phyloP scores from a whole-genome alignment of 2,329 filamentous ascomycete genomes.

The Xylariaceae sp. region DNA sequence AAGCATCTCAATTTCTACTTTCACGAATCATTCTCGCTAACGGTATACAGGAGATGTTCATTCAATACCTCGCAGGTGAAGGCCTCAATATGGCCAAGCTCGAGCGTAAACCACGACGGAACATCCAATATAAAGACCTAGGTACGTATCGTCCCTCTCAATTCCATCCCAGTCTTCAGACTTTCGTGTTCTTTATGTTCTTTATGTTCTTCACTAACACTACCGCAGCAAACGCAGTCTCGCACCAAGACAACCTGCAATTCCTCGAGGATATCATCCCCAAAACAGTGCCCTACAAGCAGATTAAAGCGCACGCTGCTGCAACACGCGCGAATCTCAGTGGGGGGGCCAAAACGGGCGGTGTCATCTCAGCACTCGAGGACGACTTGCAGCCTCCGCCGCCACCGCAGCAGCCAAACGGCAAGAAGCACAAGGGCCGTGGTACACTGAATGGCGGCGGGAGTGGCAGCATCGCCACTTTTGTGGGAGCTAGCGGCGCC shows the following conservation, averaged over 20 bases:
- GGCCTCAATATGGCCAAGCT: slow-evolving; percentile 87
- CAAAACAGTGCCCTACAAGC: slow-evolving; percentile 80
- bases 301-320: slow-evolving; percentile 70
- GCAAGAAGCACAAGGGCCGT: slow-evolving; percentile 47
- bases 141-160: slow-evolving; percentile 54
- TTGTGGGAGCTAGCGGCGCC: slow-evolving; percentile 30
- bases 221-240: slow-evolving; percentile 75
- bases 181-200: too few species aligned
- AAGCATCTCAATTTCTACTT: slow-evolving; percentile 36
- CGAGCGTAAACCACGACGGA: slow-evolving; percentile 88
- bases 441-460: slow-evolving; percentile 33
- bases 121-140: slow-evolving; percentile 95
- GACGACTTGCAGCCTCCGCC: slow-evolving; percentile 17
- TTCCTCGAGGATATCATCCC: slow-evolving; percentile 93
- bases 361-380: slow-evolving; percentile 30
- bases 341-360: slow-evolving; percentile 40
- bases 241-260: slow-evolving; percentile 90
- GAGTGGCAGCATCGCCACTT: slow-evolving; percentile 30
- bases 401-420: slow-evolving; percentile 41
- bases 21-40: neutral
- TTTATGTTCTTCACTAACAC: neutral
- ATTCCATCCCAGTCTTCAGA: slow-evolving; percentile 9
- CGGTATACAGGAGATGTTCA: slow-evolving; percentile 79
- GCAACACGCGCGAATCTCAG: slow-evolving; percentile 56
- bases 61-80: slow-evolving; percentile 87